A percentile compares a stretch with the other conserved stretches of the same genome.
Evolutionary conservation across 164 flowering plant genomes (phyloP).

Genomic region (Umbilicus rupestris): DNA sequence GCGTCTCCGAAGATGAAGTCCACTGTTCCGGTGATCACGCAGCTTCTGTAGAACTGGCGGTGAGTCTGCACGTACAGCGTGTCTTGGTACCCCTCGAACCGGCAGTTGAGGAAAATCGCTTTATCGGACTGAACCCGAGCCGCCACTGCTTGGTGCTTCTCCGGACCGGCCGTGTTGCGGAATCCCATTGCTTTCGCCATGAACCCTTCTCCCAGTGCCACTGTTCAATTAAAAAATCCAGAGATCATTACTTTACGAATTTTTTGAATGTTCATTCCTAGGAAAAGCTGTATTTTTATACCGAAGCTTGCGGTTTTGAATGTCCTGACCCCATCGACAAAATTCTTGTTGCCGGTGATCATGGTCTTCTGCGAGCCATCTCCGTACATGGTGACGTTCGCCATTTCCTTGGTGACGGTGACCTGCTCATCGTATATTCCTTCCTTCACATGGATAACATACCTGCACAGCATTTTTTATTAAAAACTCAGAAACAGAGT

Average conservation of each 20-base stretch:
- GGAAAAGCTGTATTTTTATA: background rate
- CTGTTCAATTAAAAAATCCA: conserved; percentile 21
- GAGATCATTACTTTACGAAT: no score
- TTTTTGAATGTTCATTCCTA: no score
- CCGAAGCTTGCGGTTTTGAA: conserved; percentile 64
- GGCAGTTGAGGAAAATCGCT: conserved; percentile 30
- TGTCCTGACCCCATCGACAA: conserved; percentile 48
- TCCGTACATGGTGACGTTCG: conserved; percentile 63
- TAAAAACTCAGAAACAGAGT: background rate
- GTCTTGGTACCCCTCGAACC: conserved; percentile 35
- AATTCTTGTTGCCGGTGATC: conserved; percentile 58
- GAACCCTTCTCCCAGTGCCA: conserved; percentile 25
- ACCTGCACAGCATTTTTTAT: conserved; percentile 22
- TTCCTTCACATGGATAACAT: conserved; percentile 50
- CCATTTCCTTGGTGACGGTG: conserved; percentile 43
- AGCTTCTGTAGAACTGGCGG: conserved; percentile 31
- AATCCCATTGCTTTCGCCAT: conserved; percentile 28
- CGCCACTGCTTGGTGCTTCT: conserved; percentile 52
- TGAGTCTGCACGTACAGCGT: conserved; percentile 29
- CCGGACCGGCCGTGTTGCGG: conserved; percentile 39
- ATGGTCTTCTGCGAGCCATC: conserved; percentile 74
- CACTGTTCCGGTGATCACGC: conserved; percentile 25
- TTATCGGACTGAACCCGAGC: conserved; percentile 30
- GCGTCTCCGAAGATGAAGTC: conserved; percentile 42
- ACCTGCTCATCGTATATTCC: conserved; percentile 69